Evolutionary conservation across 75 land plant genomes (phyloP).

Genomic region (Sequoia sempervirens): DNA sequence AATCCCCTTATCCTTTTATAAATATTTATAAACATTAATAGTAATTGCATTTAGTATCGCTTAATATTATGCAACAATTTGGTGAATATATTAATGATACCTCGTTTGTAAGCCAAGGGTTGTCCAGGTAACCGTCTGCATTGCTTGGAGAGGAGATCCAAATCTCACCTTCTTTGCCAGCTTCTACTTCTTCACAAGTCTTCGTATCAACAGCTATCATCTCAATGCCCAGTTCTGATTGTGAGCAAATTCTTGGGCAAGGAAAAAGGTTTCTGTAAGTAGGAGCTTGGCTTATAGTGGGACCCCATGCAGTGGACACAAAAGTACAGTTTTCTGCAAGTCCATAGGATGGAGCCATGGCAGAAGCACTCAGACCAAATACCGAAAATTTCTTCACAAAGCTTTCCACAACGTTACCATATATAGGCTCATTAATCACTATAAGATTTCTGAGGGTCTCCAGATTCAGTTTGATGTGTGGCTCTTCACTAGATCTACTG

Average conservation of each 20-base stretch:
- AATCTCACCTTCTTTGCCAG: conserved; percentile 55
- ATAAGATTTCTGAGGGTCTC: conserved; percentile 38
- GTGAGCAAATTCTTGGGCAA: conserved; percentile 28
- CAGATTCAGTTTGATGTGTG: no score
- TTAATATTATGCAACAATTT: no score
- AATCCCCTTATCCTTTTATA: no score
- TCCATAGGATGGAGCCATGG: conserved; percentile 57
- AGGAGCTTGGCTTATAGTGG: conserved; percentile 9
- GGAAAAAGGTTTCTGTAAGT: conserved; percentile 39
- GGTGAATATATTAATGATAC: not conserved
- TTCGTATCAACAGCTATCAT: conserved; percentile 36
- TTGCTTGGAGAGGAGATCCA: conserved; percentile 61
- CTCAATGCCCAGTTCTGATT: conserved; percentile 18
- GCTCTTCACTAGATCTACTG: no score
- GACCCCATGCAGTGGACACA: conserved; percentile 51
- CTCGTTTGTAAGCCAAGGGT: conserved; percentile 30
- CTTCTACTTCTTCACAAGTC: conserved; percentile 40
- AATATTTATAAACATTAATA: no score
- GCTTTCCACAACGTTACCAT: conserved; percentile 16
- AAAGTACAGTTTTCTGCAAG: conserved; percentile 61
- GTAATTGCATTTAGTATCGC: no score
- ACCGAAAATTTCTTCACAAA: conserved; percentile 27
- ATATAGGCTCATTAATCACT: conserved; percentile 50
- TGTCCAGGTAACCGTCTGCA: conserved; percentile 37
- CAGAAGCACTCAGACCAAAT: conserved; percentile 26